Conservation (phyloP, 495 filamentous ascomycete species). For the Sordaria brevicollis region DNA sequence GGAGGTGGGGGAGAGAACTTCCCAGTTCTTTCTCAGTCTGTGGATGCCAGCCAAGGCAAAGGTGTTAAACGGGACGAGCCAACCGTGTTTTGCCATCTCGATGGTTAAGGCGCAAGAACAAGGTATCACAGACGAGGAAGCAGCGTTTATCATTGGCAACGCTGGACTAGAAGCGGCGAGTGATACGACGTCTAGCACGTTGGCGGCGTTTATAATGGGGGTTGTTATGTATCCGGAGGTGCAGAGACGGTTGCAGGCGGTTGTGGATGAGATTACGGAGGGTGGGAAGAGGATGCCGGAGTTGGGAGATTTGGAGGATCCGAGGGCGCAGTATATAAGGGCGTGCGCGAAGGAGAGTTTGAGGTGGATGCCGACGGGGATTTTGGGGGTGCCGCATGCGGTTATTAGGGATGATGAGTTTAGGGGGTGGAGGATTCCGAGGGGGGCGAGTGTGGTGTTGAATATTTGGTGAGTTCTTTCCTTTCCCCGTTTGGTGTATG, state of each 20-base stretch:
- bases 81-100: constrained; percentile 8
- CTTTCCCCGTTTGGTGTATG: background rate
- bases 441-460: constrained; percentile 16
- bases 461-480: constrained; percentile 19
- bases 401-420: constrained; percentile 32
- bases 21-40: background rate
- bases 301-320: constrained; percentile 26
- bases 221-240: constrained; percentile 32
- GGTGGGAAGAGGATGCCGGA: constrained; percentile 27
- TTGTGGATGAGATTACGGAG: constrained; percentile 36
- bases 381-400: constrained; percentile 41
- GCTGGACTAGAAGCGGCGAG: constrained; percentile 38
- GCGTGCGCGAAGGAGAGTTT: constrained; percentile 39
- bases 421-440: constrained; percentile 22
- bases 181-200: constrained; percentile 29
- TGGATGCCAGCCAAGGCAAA: constrained; percentile 2
- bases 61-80: background rate
- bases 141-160: constrained; percentile 18
- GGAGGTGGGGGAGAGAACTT: background rate
- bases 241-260: constrained; percentile 35
- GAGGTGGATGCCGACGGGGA: constrained; percentile 42
- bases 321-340: constrained; percentile 34
- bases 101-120: constrained; percentile 11
- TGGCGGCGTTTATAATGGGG: constrained; percentile 43
- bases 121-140: constrained; percentile 13